Evolutionary conservation across 2,329 filamentous ascomycete genomes (phyloP), one percentile per base, ranked within the genome.

Genomic region (Blastomyces parvus): DNA sequence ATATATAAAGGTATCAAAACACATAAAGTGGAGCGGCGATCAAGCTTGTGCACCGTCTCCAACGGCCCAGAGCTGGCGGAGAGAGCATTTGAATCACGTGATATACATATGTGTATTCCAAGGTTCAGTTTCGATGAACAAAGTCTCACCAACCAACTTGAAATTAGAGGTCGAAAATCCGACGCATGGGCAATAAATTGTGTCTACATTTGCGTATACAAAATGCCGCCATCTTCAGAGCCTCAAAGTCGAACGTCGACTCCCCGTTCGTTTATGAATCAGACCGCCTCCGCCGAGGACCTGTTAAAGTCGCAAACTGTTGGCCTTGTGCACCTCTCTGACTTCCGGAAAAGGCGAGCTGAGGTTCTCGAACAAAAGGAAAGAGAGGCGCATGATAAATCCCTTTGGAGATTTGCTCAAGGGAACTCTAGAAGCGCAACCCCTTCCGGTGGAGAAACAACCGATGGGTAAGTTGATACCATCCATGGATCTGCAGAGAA

Each of bases 291-390:
- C 0, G 89, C 90, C 1, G 86, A 93, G 74, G 88, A 96, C 72
- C 82, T 91, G 17, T 82, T 96, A 58, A 93, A 93, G 65, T 90
- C 86, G 62, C 87, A 91, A 71, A 96, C 91, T 0, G 91, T 97
- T 68, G 94, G 94, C 50, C 86, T 99, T 2, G 93, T 97, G 61
- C 86, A 90, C 64, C 86, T 97, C 53, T 91, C 90, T 67, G 94
- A 97, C 74, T 97, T 96, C 76, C 91, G 93, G 76, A 97, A 99
- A 79, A 87, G 94, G 64, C 90, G 93, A 76, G 92, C 91, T 69
- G 91, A 97, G 76, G 90, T 92, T n/a, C 81, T 96, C 58, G 93
- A 97, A 75, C 87, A 90, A 73, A 93, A 94, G 72, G 90, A 94
- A 72, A 85, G 89, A 70, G 90, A 94, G 71, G 87, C 85, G 14